A percentile compares a stretch with the other conserved stretches of the same genome.
phyloP scores from a whole-genome alignment of 1,139 yeast genomes.

The Suhomyces atakaporum region DNA sequence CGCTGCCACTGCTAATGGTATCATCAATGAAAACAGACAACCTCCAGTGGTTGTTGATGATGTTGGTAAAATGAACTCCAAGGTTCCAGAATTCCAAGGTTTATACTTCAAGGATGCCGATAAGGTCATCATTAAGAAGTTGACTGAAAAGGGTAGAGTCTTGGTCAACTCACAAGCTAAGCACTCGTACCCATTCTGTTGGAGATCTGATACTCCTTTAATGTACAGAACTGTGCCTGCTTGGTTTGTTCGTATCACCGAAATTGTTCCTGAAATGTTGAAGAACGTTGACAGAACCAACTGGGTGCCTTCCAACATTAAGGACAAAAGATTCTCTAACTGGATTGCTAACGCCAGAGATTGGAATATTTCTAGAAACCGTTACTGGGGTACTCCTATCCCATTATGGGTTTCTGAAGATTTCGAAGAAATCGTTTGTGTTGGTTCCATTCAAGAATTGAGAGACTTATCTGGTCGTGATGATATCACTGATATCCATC shows the following conservation, averaged over 20 bases:
- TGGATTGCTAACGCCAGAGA: conserved; percentile 99
- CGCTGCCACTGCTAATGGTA: conserved; percentile 74
- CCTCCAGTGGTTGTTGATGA: conserved; percentile 97
- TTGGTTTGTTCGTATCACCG: conserved; percentile 93
- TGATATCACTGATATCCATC: conserved; percentile 86
- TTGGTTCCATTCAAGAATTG: conserved; percentile 88
- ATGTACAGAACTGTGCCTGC: conserved; percentile 96
- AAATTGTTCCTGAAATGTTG: conserved; percentile 86
- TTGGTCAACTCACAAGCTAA: conserved; percentile 78
- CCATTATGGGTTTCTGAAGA: conserved; percentile 98
- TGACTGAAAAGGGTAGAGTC: conserved; percentile 76
- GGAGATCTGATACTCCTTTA: conserved; percentile 99
- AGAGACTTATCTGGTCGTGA: conserved; percentile 77
- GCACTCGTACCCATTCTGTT: conserved; percentile 98
- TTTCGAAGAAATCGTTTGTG: conserved; percentile 85
- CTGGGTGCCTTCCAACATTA: conserved; percentile 92
- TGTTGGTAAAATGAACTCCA: conserved; percentile 75
- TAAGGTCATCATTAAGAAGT: conserved; percentile 78
- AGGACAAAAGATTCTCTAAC: conserved; percentile 93
- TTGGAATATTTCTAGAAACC: conserved; percentile 97
- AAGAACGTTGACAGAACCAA: conserved; percentile 80
- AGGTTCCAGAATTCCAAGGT: conserved; percentile 76
- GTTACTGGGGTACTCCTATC: conserved; percentile 99
- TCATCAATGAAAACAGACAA: conserved; percentile 63
- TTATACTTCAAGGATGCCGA: conserved; percentile 95